Evolutionary conservation across 140 eudicot species (phyloP).

Genomic region (Anethum foeniculum): DNA sequence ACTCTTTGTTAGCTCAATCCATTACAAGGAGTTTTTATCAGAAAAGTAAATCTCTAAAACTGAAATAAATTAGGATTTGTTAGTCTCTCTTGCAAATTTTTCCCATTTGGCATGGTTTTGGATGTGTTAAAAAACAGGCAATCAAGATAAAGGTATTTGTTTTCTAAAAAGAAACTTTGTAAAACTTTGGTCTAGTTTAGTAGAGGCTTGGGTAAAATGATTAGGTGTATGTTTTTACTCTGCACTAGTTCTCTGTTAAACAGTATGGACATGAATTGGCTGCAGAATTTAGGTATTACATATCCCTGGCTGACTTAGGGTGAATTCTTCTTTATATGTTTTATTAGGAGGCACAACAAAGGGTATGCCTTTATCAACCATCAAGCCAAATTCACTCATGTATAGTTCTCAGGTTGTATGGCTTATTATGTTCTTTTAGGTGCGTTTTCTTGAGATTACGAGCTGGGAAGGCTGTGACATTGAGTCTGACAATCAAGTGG

Average conservation of each 20-base stretch:
- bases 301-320: too few relatives aligned
- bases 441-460: conserved; percentile 77
- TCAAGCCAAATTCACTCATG: background rate
- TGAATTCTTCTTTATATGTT: background rate
- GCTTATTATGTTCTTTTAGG: conserved; percentile 28
- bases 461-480: conserved; percentile 65
- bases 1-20: background rate
- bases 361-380: conserved; percentile 50
- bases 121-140: too few relatives aligned
- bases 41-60: background rate
- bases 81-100: background rate
- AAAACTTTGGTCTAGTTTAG: too few relatives aligned
- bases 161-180: too few relatives aligned
- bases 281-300: too few relatives aligned
- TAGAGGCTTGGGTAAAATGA: too few relatives aligned
- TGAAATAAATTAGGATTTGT: background rate
- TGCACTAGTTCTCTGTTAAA: too few relatives aligned
- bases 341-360: conserved; percentile 4
- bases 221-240: too few relatives aligned
- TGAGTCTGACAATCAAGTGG: conserved; percentile 29
- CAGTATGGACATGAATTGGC: too few relatives aligned
- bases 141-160: too few relatives aligned
- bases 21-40: background rate
- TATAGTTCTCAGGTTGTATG: too few relatives aligned
- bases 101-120: background rate